A percentile compares a stretch with the other conserved stretches of the same genome.
phyloP scores from a whole-genome alignment of 768 basidiomycete species.

The Hortiboletus flavorubellus region DNA sequence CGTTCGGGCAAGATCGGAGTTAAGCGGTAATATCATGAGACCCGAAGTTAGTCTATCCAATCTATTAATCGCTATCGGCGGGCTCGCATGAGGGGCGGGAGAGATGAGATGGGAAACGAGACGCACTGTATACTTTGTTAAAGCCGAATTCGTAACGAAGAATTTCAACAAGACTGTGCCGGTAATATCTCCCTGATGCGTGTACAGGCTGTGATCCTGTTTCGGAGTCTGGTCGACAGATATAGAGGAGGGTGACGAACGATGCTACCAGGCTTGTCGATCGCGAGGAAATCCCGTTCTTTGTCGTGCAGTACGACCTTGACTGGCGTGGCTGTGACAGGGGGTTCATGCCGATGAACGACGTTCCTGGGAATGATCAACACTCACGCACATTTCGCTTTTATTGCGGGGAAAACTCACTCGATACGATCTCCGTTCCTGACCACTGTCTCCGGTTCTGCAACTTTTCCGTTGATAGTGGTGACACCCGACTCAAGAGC shows the following conservation, averaged over 20 bases:
- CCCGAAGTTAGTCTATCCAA: conserved; percentile 94
- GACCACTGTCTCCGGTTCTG: conserved; percentile 73
- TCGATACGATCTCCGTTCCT: conserved; percentile 88
- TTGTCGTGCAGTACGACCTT: conserved; percentile 74
- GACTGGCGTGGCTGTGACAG: conserved; percentile 81
- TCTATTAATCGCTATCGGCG: conserved; percentile 79
- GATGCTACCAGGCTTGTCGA: conserved; percentile 96
- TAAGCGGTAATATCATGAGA: conserved; percentile 88
- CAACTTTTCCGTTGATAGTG: conserved; percentile 88
- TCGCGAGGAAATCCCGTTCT: conserved; percentile 81
- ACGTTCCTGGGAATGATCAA: conserved; percentile 59
- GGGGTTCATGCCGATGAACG: conserved; percentile 96
- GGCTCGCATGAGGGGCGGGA: neutral
- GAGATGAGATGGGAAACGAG: neutral
- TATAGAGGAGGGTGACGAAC: conserved; percentile 51
- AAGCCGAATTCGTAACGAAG: conserved; percentile 81
- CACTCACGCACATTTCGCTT: neutral
- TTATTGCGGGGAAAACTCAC: conserved; percentile 42
- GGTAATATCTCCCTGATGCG: conserved; percentile 84
- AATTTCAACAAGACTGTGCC: conserved; percentile 85
- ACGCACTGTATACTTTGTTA: conserved; percentile 79
- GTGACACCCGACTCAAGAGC: conserved; percentile 93
- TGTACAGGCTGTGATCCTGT: conserved; percentile 70
- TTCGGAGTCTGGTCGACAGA: neutral
- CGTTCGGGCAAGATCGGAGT: conserved; percentile 59